A percentile compares a stretch with the other conserved stretches of the same genome.
Conservation (phyloP, 352 stramenopile species). For the Lagenidium sp. region DNA sequence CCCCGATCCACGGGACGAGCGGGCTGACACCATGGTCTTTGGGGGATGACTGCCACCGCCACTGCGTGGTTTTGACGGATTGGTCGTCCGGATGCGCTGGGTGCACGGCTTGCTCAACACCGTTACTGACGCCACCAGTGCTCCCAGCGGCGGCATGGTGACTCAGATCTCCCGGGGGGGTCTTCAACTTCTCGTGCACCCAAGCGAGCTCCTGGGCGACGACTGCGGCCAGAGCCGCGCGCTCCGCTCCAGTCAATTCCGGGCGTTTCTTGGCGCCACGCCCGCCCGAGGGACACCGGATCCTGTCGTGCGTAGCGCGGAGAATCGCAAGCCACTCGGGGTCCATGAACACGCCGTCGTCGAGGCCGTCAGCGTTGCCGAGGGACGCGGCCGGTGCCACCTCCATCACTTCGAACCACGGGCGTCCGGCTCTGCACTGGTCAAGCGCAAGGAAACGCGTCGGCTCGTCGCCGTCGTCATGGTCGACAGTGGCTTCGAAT, state of each 20-base stretch:
- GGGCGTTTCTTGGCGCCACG: no score
- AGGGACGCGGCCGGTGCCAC: constrained; percentile 10
- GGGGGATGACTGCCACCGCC: no score
- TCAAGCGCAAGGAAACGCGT: constrained; percentile 92
- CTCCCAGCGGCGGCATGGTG: no score
- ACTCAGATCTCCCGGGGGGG: no score
- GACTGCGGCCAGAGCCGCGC: no score
- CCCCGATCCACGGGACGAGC: constrained; percentile 14
- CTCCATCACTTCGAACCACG: constrained; percentile 83
- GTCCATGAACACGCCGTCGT: constrained; percentile 58
- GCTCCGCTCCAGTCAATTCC: no score
- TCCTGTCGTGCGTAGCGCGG: constrained; percentile 42
- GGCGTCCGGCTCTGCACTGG: constrained; percentile 85
- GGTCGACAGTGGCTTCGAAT: constrained; percentile 81
- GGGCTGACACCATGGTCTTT: no score
- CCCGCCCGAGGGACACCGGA: constrained; percentile 17
- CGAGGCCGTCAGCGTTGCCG: constrained; percentile 6
- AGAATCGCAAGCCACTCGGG: constrained; percentile 81
- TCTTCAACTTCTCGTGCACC: constrained; percentile 6
- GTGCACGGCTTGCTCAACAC: no score
- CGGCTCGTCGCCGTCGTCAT: constrained; percentile 14
- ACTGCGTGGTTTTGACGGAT: no score
- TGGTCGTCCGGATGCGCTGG: no score
- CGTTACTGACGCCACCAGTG: no score
- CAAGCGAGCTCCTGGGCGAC: constrained; percentile 29